These are phyloP conservation scores for Tuber microsphaerosporum DNA, from an alignment of 495 filamentous ascomycete species.

Conservation along the genomic window DNA sequence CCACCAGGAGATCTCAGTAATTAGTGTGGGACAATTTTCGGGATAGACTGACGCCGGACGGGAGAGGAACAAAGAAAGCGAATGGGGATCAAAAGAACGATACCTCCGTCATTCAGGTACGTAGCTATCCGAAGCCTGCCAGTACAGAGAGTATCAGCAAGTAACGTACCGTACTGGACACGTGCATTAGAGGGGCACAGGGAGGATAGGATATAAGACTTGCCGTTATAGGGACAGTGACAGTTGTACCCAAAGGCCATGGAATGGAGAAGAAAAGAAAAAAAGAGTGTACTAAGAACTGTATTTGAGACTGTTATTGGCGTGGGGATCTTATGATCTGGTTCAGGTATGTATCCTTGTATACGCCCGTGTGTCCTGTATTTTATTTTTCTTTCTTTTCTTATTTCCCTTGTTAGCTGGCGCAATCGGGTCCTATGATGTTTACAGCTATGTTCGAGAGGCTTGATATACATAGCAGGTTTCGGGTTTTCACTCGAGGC, in stretches of 20 bases:
- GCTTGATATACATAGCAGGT: neutral
- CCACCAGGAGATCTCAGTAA: neutral
- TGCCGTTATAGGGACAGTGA: neutral
- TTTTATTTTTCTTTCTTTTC: neutral
- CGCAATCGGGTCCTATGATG: neutral
- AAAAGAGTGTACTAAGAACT: neutral
- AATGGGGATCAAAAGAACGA: neutral
- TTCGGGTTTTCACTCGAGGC: neutral
- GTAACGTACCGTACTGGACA: neutral
- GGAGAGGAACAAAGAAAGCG: neutral
- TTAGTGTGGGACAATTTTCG: neutral
- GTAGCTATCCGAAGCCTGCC: neutral
- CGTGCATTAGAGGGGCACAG: neutral
- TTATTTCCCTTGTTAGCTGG: constrained; percentile 1
- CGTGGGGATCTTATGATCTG: neutral
- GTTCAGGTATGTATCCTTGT: neutral
- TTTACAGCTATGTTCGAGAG: neutral
- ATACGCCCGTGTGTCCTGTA: neutral
- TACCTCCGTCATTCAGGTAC: neutral
- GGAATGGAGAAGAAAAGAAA: neutral
- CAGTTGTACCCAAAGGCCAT: neutral
- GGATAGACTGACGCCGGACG: neutral
- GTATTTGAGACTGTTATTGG: neutral
- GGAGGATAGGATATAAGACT: neutral
- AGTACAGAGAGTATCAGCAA: neutral